Evolutionary conservation across 2,329 filamentous ascomycete genomes (phyloP).

Genomic region (Clarireedia hainanense): DNA sequence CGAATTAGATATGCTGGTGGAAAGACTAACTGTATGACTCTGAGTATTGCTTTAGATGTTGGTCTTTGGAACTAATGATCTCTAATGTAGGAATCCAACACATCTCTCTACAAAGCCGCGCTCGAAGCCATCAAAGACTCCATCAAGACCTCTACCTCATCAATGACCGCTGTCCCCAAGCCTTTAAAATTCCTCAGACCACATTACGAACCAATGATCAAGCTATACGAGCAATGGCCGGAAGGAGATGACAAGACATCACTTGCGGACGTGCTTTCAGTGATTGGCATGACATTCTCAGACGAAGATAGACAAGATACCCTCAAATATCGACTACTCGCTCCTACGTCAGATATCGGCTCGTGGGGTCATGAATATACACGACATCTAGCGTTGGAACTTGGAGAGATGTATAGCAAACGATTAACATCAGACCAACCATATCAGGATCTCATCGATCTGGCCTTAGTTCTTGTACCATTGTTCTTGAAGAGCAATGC

Average conservation of each 20-base stretch:
- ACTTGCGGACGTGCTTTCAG: constrained; percentile 89
- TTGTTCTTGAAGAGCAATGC: constrained; percentile 97
- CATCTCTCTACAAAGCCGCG: constrained; percentile 80
- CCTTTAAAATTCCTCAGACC: constrained; percentile 95
- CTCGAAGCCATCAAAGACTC: constrained; percentile 95
- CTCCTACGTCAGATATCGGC: constrained; percentile 83
- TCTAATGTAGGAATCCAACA: constrained; percentile 67
- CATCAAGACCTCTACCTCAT: constrained; percentile 98
- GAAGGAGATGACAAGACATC: constrained; percentile 78
- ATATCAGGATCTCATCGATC: constrained; percentile 74
- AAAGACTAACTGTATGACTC: constrained; percentile 71
- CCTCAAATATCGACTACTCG: constrained; percentile 86
- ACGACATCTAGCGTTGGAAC: constrained; percentile 88
- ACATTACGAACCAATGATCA: constrained; percentile 85
- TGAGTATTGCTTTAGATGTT: background rate
- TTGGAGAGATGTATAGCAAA: constrained; percentile 88
- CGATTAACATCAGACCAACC: constrained; percentile 78
- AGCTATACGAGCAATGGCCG: constrained; percentile 85
- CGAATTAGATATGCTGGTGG: constrained; percentile 96
- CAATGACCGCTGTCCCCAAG: constrained; percentile 98
- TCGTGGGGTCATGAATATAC: constrained; percentile 99
- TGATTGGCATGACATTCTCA: constrained; percentile 97
- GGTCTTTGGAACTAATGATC: constrained; percentile 10
- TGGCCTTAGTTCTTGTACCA: constrained; percentile 78
- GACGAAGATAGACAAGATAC: constrained; percentile 95